phyloP scores from a whole-genome alignment of 768 basidiomycete genomes.

The Cystofilobasidium bisporidii region DNA sequence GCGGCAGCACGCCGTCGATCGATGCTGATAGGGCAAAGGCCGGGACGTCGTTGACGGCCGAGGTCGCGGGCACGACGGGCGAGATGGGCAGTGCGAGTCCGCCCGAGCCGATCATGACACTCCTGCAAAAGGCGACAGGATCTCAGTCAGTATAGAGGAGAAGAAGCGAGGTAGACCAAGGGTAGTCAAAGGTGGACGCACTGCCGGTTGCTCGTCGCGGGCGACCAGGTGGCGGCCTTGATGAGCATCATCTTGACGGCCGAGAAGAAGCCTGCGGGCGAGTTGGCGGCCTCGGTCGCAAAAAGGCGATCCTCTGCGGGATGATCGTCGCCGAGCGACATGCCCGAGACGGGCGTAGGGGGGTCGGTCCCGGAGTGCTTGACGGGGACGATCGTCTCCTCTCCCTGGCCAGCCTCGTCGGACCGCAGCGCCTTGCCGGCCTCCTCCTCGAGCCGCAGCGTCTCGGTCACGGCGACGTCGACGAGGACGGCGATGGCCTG shows the following conservation, averaged over 20 bases:
- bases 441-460: slow-evolving; percentile 38
- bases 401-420: background rate
- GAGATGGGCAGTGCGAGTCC: background rate
- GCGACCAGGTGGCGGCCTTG: background rate
- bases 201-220: background rate
- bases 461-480: slow-evolving; percentile 37
- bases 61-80: background rate
- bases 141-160: background rate
- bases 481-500: slow-evolving; percentile 36
- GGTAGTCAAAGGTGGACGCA: background rate
- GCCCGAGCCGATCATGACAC: background rate
- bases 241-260: slow-evolving; percentile 7
- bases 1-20: background rate
- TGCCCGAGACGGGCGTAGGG: slow-evolving; percentile 33
- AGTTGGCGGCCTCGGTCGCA: background rate
- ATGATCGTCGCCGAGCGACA: slow-evolving; percentile 32
- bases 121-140: background rate
- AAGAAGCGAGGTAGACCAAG: background rate
- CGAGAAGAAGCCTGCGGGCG: background rate
- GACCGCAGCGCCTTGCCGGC: slow-evolving; percentile 19
- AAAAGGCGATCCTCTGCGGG: slow-evolving; percentile 28
- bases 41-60: slow-evolving; percentile 3
- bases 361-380: slow-evolving; percentile 1
- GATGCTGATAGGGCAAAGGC: background rate
- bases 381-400: background rate